These are phyloP conservation scores for Odontarrhena argentea DNA, from an alignment of 345 rosid species.

Conservation along the genomic window DNA sequence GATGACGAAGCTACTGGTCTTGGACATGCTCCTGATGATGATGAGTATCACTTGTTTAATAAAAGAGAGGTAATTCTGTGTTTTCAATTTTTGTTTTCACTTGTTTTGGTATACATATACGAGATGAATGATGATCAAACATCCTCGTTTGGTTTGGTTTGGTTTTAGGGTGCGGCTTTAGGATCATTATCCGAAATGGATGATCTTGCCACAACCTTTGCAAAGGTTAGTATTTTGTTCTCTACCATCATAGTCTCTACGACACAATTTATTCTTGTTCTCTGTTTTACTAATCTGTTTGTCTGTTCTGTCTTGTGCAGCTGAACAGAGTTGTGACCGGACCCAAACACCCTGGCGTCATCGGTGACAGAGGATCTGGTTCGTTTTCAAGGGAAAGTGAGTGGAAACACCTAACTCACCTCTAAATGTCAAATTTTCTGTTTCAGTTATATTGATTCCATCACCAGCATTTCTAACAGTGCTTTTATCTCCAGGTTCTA, in stretches of 20 bases:
- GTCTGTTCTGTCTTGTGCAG: conserved; percentile 46
- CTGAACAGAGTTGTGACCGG: conserved; percentile 92
- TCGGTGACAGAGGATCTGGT: conserved; percentile 93
- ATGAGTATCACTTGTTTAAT: conserved; percentile 84
- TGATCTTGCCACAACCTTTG: conserved; percentile 88
- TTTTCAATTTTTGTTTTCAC: not conserved
- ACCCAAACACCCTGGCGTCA: conserved; percentile 89
- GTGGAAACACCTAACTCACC: conserved; percentile 37
- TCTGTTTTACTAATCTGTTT: not conserved
- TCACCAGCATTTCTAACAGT: conserved; percentile 1
- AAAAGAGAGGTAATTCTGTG: conserved; percentile 57
- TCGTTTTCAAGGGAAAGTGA: conserved; percentile 99
- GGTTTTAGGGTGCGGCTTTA: conserved; percentile 59
- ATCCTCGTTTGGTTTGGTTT: conserved; percentile 9
- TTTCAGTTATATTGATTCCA: not conserved
- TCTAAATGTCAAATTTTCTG: not conserved
- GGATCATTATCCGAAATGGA: conserved; percentile 87
- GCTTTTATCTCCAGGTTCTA: conserved; percentile 67
- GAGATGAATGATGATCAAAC: not conserved
- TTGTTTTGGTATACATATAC: not conserved
- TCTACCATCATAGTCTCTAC: not conserved
- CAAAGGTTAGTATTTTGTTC: conserved; percentile 61
- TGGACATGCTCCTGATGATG: conserved; percentile 67
- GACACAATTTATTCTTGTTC: not conserved
- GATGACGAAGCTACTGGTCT: conserved; percentile 56